phyloP scores from a whole-genome alignment of 768 basidiomycete genomes.

The Pisolithus microcarpus region DNA sequence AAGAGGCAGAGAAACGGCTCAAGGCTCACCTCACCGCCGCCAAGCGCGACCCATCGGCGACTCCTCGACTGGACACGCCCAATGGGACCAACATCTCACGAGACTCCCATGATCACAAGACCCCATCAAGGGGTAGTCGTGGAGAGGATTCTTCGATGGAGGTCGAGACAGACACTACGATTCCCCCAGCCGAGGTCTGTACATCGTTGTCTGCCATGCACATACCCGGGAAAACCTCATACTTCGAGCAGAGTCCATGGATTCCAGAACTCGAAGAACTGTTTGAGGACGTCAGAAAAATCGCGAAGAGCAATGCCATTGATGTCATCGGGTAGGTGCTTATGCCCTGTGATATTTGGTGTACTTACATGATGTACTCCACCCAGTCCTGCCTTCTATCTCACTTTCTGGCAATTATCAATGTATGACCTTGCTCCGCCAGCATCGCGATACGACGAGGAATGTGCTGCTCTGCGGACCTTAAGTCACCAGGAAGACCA shows the following conservation, averaged over 20 bases:
- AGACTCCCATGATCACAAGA: conserved; percentile 20
- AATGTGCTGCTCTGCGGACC: conserved; percentile 51
- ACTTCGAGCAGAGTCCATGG: conserved; percentile 57
- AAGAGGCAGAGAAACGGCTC: conserved; percentile 74
- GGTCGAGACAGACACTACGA: conserved; percentile 30
- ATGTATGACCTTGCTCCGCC: conserved; percentile 86
- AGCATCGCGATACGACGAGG: conserved; percentile 69
- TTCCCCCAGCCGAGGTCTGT: conserved; percentile 22
- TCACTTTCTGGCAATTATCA: conserved; percentile 95
- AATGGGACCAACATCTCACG: conserved; percentile 28
- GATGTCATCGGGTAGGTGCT: conserved; percentile 64
- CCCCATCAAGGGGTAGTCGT: conserved; percentile 23
- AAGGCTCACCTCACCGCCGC: conserved; percentile 68
- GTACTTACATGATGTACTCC: conserved; percentile 4
- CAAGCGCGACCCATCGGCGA: conserved; percentile 60
- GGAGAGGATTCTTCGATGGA: conserved; percentile 50
- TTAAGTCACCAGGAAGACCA: conserved; percentile 65
- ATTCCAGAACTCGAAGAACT: conserved; percentile 62
- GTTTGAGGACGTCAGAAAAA: conserved; percentile 68
- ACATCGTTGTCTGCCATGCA: neutral
- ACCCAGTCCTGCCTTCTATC: conserved; percentile 79
- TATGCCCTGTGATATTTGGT: conserved; percentile 1
- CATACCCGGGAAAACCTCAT: no score
- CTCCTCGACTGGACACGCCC: conserved; percentile 62
- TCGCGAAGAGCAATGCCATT: conserved; percentile 59